Conservation (phyloP, 1,284 basidiomycete species). For the Schizophyllum amplum region DNA sequence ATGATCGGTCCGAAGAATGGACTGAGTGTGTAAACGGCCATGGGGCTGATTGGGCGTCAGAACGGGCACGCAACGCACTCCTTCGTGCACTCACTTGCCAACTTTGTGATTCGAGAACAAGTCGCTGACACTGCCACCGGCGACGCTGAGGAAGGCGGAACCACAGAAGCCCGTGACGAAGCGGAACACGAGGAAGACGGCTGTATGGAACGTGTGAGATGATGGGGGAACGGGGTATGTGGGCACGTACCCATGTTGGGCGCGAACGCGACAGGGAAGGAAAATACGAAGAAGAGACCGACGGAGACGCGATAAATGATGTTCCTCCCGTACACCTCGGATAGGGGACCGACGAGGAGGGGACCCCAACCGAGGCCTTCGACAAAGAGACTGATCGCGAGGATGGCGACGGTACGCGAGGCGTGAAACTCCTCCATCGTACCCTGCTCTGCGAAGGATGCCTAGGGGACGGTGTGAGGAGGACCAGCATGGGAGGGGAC, state of each 20-base stretch:
- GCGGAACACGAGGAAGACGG: conserved; percentile 58
- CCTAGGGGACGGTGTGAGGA: conserved; percentile 27
- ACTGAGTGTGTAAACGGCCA: neutral
- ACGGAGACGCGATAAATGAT: conserved; percentile 46
- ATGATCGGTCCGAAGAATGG: conserved; percentile 22
- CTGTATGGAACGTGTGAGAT: conserved; percentile 18
- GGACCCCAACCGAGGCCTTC: conserved; percentile 37
- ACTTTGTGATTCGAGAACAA: conserved; percentile 58
- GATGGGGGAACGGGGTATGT: neutral
- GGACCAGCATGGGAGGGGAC: neutral
- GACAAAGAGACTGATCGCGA: conserved; percentile 68
- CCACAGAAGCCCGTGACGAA: conserved; percentile 66
- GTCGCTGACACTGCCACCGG: conserved; percentile 75
- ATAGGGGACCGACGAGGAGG: conserved; percentile 40
- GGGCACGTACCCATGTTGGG: conserved; percentile 40
- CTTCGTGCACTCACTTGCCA: conserved; percentile 43
- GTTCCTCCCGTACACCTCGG: conserved; percentile 50
- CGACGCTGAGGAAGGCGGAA: conserved; percentile 71
- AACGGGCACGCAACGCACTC: neutral
- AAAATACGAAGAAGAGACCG: conserved; percentile 39
- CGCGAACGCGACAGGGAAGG: conserved; percentile 63
- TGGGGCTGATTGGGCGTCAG: conserved; percentile 63
- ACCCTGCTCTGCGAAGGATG: conserved; percentile 57
- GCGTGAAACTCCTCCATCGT: conserved; percentile 54
- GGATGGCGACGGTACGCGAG: conserved; percentile 54